These are phyloP conservation scores for Colletotrichum filicis DNA, from an alignment of 2,329 filamentous ascomycete genomes.

Conservation along the genomic window DNA sequence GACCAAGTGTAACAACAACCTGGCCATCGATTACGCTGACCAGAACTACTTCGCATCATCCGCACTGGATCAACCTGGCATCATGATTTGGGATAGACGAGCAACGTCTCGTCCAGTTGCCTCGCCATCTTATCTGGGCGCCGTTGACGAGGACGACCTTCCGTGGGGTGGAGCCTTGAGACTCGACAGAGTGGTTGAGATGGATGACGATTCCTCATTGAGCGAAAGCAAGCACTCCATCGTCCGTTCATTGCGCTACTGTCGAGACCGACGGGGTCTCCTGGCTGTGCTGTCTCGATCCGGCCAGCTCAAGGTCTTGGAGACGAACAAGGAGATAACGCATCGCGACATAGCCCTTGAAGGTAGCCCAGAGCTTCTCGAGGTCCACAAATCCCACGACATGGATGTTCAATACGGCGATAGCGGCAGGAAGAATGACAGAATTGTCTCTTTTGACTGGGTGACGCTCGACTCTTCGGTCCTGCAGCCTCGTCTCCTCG, in stretches of 20 bases:
- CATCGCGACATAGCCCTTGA: constrained; percentile 52
- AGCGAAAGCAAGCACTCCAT: constrained; percentile 68
- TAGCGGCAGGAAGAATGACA: constrained; percentile 63
- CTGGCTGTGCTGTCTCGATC: constrained; percentile 71
- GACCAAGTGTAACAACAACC: constrained; percentile 75
- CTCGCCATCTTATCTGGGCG: constrained; percentile 65
- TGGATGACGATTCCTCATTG: constrained; percentile 60
- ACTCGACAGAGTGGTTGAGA: constrained; percentile 67
- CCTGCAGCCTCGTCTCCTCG: constrained; percentile 67
- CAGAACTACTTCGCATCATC: constrained; percentile 88
- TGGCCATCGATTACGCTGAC: constrained; percentile 83
- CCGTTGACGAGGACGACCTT: constrained; percentile 69
- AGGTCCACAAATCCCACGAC: constrained; percentile 69
- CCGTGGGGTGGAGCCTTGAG: constrained; percentile 72
- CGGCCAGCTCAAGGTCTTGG: constrained; percentile 71
- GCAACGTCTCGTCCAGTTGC: constrained; percentile 64
- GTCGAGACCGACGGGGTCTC: constrained; percentile 69
- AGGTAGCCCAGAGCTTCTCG: constrained; percentile 67
- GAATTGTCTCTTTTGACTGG: constrained; percentile 77
- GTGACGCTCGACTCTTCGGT: constrained; percentile 67
- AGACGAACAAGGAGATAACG: constrained; percentile 66
- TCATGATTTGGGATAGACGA: constrained; percentile 83
- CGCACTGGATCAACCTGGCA: constrained; percentile 76
- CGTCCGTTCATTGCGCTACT: constrained; percentile 72
- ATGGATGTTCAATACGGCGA: constrained; percentile 69